A percentile compares a stretch with the other conserved stretches of the same genome.
These are phyloP conservation scores for Sugiyamaella castrensis DNA, from an alignment of 1,139 yeast species.

Conservation along the genomic window DNA sequence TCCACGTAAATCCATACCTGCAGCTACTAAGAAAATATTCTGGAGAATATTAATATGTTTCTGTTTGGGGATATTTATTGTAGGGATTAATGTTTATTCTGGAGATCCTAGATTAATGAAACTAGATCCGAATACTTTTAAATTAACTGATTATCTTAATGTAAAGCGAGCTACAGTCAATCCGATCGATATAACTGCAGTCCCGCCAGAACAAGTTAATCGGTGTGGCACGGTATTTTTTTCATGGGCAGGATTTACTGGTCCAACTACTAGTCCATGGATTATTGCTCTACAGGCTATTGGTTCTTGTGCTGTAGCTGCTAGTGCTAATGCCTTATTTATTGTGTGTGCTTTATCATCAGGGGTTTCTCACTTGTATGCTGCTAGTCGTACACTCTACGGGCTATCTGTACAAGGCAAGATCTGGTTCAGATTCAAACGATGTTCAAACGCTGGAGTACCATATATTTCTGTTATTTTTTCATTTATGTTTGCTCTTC, in stretches of 20 bases:
- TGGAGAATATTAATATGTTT: slow-evolving; percentile 70
- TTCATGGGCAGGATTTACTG: slow-evolving; percentile 32
- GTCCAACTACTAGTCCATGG: slow-evolving; percentile 48
- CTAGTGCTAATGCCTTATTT: slow-evolving; percentile 62
- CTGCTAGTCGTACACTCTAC: slow-evolving; percentile 73
- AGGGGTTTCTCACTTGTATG: slow-evolving; percentile 74
- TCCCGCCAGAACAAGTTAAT: slow-evolving; percentile 21
- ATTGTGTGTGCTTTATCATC: slow-evolving; percentile 75
- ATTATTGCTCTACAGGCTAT: slow-evolving; percentile 71
- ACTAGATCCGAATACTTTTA: slow-evolving; percentile 7
- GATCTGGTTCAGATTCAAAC: slow-evolving; percentile 59
- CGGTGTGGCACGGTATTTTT: slow-evolving; percentile 22
- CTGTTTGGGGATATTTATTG: slow-evolving; percentile 64
- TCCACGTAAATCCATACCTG: slow-evolving; percentile 74
- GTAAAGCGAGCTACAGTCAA: background rate
- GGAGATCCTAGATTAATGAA: slow-evolving; percentile 63
- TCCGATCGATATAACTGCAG: slow-evolving; percentile 37
- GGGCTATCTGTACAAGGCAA: slow-evolving; percentile 69
- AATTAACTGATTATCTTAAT: background rate
- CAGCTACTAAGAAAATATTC: slow-evolving; percentile 72
- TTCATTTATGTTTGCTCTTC: slow-evolving; percentile 57
- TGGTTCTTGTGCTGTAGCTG: slow-evolving; percentile 59
- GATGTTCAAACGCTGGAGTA: slow-evolving; percentile 63
- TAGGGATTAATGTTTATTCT: slow-evolving; percentile 67
- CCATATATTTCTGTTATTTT: slow-evolving; percentile 69